Evolutionary conservation across 495 filamentous ascomycete species (phyloP), one percentile per base, ranked within the genome.

Genomic region (Aeminium ludgeri): DNA sequence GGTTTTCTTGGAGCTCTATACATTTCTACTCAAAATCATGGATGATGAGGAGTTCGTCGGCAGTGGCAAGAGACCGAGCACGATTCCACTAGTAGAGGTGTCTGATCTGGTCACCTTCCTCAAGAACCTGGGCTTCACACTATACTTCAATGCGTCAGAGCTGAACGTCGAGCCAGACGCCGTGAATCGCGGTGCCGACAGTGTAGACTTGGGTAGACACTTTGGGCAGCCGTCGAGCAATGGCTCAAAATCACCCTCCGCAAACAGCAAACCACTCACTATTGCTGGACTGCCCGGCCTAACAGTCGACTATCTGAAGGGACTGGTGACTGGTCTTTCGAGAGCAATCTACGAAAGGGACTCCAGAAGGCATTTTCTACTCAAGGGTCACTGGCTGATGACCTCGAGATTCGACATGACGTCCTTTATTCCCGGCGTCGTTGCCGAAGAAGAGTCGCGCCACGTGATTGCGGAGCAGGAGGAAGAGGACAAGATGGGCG

Each of bases 331-430:
- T 5, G 76, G 79, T n/a, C 65, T 94, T 1, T 63, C 93, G 53
- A 74, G 76, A 40, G 83, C 86, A 69, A 67, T 99, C 18, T 93
- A 99, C 53, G 82, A 94, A 57, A 71, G 91, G 54, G 91, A 99
- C 61, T 99, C 89, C 13, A 66, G 89, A 32, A 70, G 86, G 13
- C 77, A 71, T 23, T 96, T 96, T 50, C 62, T 95, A 20, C 78
- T 82, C 1, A 58, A 68, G 23, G 70, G 75, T 20, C 86, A 94
- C 50, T 99, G 91, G 89, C 64, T 99, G 28, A 95, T 96, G 89
- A 91, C 80, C 1, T 73, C 73, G 20, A 77, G 76, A 13, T 85
- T 96, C 48, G 79, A 93, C 51, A 92, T 95, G 83, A 77, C 82
- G 31, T 74, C 78, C 0, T 95, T 99, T 48, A 86, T 93, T 36